Conservation (phyloP, 805 yeast genomes). For the Candida endomychidarum region DNA sequence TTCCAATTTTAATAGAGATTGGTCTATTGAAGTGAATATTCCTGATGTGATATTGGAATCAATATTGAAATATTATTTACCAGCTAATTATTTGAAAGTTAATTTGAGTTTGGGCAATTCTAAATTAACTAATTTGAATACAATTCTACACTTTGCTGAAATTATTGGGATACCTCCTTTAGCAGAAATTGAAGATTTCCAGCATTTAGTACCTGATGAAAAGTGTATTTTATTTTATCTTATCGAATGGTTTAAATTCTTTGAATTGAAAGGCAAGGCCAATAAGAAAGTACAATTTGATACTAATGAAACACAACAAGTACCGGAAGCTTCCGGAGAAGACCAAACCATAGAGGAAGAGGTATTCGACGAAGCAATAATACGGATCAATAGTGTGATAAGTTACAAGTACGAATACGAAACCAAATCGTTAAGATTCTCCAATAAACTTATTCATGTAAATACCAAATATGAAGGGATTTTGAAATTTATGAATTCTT, state of each 20-base stretch:
- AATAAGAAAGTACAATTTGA: background rate
- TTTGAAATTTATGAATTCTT: background rate
- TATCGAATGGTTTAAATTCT: slow-evolving; percentile 55
- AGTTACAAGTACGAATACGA: slow-evolving; percentile 31
- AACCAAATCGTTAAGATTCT: slow-evolving; percentile 28
- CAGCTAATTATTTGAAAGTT: slow-evolving; percentile 22
- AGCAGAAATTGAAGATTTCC: slow-evolving; percentile 56
- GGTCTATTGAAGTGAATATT: slow-evolving; percentile 50
- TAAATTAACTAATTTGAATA: slow-evolving; percentile 29
- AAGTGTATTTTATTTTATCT: slow-evolving; percentile 57
- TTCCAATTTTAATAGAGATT: slow-evolving; percentile 52
- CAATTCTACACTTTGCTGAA: slow-evolving; percentile 44
- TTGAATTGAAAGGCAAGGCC: slow-evolving; percentile 21
- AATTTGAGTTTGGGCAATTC: slow-evolving; percentile 18
- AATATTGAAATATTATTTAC: slow-evolving; percentile 29
- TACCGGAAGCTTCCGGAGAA: background rate
- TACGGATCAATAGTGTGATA: slow-evolving; percentile 16
- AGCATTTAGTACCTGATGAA: slow-evolving; percentile 54
- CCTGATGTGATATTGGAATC: slow-evolving; percentile 48
- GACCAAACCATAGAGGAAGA: slow-evolving; percentile 1
- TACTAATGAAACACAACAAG: background rate
- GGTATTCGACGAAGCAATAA: slow-evolving; percentile 12
- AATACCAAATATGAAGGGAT: slow-evolving; percentile 6
- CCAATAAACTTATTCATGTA: slow-evolving; percentile 23
- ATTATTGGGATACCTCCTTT: slow-evolving; percentile 50